These are phyloP conservation scores for Candida morakotiae DNA, from an alignment of 805 yeast genomes.

Conservation along the genomic window DNA sequence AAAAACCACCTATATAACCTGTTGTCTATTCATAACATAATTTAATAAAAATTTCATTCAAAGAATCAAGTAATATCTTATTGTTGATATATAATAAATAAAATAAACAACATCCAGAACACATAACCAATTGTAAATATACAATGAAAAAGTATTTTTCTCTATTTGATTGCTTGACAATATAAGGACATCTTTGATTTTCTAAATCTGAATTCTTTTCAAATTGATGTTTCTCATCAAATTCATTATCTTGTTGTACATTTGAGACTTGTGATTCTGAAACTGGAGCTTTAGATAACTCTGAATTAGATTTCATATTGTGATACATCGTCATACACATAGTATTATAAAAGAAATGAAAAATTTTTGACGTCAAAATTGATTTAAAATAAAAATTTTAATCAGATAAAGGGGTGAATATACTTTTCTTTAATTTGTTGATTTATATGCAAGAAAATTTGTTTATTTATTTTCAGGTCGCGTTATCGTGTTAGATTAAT, in stretches of 20 bases:
- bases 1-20: constrained; percentile 1
- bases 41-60: constrained; percentile 6
- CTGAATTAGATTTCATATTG: neutral
- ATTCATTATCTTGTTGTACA: neutral
- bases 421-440: neutral
- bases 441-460: neutral
- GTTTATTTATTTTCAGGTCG: no score
- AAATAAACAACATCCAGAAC: constrained; percentile 1
- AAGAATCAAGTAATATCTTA: neutral
- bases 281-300: neutral
- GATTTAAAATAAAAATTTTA: neutral
- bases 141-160: neutral
- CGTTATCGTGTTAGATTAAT: no score
- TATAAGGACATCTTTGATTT: neutral
- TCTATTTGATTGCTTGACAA: neutral
- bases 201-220: neutral
- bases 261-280: neutral
- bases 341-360: neutral
- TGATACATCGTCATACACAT: neutral
- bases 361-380: neutral
- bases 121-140: neutral
- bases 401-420: neutral
- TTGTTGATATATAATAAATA: neutral
- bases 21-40: constrained; percentile 3
- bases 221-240: neutral